Evolutionary conservation across 192 early-diverging fungal species (phyloP), one percentile per base, ranked within the genome.

Genomic region (Polychytrium aggregatum): DNA sequence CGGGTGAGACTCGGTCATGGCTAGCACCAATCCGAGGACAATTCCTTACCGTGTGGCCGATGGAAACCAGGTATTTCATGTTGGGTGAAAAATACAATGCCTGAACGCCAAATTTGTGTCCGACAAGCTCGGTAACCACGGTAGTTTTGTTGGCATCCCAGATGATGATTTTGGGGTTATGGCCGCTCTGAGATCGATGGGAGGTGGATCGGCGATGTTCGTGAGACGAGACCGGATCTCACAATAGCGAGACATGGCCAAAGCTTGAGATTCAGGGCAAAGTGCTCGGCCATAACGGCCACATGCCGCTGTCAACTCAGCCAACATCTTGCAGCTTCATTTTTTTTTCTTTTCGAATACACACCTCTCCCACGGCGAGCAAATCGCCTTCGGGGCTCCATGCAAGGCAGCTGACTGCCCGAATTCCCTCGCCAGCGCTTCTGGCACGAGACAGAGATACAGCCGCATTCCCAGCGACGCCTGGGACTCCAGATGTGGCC

Each of bases 311-410:
- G n/a, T n/a, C n/a, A n/a, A n/a, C n/a, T n/a, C n/a, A n/a, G n/a
- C n/a, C n/a, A n/a, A n/a, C n/a, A n/a, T n/a, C n/a, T n/a, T n/a
- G n/a, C n/a, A n/a, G n/a, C n/a, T n/a, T n/a, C n/a, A n/a, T n/a
- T n/a, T n/a, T n/a, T n/a, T n/a, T n/a, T n/a, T n/a, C n/a, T n/a
- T n/a, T n/a, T n/a, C n/a, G n/a, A n/a, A n/a, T n/a, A n/a, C n/a
- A n/a, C n/a, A 86, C 84, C 76, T 88, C 84, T 26, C 84, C 86
- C 44, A 79, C 82, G 20, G 86, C 86, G 25, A 88, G 51, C 46
- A 68, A 76, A 44, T 74, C 63, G 5, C 79, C 84, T 61, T 84
- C 82, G 6, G 65, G 63, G 4, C 82, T 78, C 48, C 82, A 86
- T 0, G 84, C 65, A 11, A 88, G 45, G 50, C 84, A 89, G n/a